Base-by-base conservation (phyloP, 164 flowering plant species). In the Dillenia suffruticosa region DNA sequence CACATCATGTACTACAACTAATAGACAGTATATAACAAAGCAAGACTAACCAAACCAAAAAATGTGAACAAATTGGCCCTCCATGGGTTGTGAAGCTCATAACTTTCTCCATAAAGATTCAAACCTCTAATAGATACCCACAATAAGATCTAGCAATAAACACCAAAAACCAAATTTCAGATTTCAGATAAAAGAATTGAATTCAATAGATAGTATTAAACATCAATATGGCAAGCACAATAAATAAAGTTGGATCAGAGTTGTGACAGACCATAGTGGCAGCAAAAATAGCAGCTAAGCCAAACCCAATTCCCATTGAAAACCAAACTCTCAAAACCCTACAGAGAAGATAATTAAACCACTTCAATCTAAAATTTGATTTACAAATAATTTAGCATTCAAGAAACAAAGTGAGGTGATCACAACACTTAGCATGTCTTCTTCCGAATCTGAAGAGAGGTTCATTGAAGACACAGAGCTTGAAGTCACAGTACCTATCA, bases 291-390 rank as follows among this genome's bases (percentile, higher is more conserved):
- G 76, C 51, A 26, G 79, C 32, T 0, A 82, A 61, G 63, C 67
- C 57, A 56, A 84, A 82, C 16, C 86, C 89, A 46, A 72, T 58
- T 4, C 89, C 89, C 52, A 76, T 44, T 13, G 86, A 74, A 56
- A 84, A 84, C 89, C 89, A 84, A 2, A 49, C 58, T 49, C 70
- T 58, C 40, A 76, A 62, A 44, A 9, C 58, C 53, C 75, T 70
- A 56, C 5, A 69, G 5, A 52, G 1, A 13, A 8, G 17, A 16
- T n/a, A 17, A 51, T 7, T 2, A 49, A 24, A 15, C 10, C 51
- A 46, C 10, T n/a, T 17, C 10, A 9, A 11, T 24, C 10, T 56
- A 56, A 40, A 9, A 11, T 56, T 8, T 12, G 40, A 56, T 19
- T 56, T 44, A 40, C 24, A 16, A 56, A 14, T 19, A 56, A 32